Evolutionary conservation across 495 filamentous ascomycete species (phyloP).

Genomic region (Aspergillus indologenus): DNA sequence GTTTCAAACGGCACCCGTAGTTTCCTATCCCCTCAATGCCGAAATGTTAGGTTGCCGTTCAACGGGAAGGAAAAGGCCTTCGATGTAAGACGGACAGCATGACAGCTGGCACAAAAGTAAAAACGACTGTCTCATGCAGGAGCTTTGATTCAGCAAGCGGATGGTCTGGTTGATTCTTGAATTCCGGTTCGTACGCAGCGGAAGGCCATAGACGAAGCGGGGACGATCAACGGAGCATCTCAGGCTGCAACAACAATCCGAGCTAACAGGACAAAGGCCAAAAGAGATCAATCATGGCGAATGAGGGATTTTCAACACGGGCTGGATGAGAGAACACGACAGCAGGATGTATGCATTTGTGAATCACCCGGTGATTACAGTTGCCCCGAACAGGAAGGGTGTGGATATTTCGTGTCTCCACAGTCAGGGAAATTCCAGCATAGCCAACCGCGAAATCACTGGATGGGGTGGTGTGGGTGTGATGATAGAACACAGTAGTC

Average conservation of each 20-base stretch:
- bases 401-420: slow-evolving; percentile 41
- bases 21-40: slow-evolving; percentile 12
- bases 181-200: slow-evolving; percentile 18
- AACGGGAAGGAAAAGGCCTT: slow-evolving; percentile 22
- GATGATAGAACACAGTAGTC: slow-evolving; percentile 33
- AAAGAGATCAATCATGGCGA: slow-evolving; percentile 20
- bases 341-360: slow-evolving; percentile 42
- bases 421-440: slow-evolving; percentile 30
- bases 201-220: slow-evolving; percentile 30
- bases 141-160: slow-evolving; percentile 31
- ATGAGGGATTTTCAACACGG: slow-evolving; percentile 46
- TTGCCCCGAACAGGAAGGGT: slow-evolving; percentile 32
- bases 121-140: slow-evolving; percentile 39
- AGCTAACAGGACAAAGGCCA: slow-evolving; percentile 22
- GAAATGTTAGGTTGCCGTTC: slow-evolving; percentile 29
- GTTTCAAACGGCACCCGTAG: slow-evolving; percentile 10
- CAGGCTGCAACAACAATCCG: slow-evolving; percentile 36
- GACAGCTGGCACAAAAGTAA: slow-evolving; percentile 40
- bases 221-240: slow-evolving; percentile 32
- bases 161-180: slow-evolving; percentile 21
- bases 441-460: slow-evolving; percentile 36
- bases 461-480: slow-evolving; percentile 30
- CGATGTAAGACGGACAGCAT: slow-evolving; percentile 36
- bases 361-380: slow-evolving; percentile 38
- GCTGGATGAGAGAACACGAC: slow-evolving; percentile 35